Percentiles rank a stretch among this genome's conserved stretches.
phyloP scores from a whole-genome alignment of 2,329 filamentous ascomycete genomes.

The Neonectria punicea region DNA sequence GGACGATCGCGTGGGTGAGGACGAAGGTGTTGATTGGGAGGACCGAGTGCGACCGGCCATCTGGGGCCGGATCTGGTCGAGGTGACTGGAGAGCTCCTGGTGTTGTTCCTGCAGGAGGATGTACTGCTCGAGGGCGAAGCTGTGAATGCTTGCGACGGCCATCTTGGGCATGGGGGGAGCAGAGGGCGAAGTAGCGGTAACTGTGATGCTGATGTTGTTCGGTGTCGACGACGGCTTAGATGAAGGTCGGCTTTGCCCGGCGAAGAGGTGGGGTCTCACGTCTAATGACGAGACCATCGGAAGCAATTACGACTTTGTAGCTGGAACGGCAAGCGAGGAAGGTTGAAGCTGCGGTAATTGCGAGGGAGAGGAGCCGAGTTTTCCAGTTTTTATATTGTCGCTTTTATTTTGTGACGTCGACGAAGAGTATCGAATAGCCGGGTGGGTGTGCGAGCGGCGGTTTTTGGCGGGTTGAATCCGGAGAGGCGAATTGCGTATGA shows the following conservation, averaged over 20 bases:
- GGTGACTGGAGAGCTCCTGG: slow-evolving; percentile 61
- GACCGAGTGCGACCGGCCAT: slow-evolving; percentile 48
- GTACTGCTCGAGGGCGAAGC: slow-evolving; percentile 64
- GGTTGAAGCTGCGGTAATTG: background rate
- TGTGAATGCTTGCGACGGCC: slow-evolving; percentile 49
- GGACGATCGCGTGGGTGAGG: slow-evolving; percentile 68
- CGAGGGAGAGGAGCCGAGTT: slow-evolving; percentile 5
- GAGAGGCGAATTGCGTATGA: slow-evolving; percentile 15
- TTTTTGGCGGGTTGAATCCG: slow-evolving; percentile 20
- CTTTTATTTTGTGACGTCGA: slow-evolving; percentile 2
- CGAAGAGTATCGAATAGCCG: background rate
- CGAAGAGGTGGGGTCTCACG: slow-evolving; percentile 41
- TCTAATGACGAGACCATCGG: slow-evolving; percentile 50
- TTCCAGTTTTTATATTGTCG: background rate
- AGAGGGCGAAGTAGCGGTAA: slow-evolving; percentile 3
- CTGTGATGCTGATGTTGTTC: slow-evolving; percentile 19
- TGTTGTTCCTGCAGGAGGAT: slow-evolving; percentile 65
- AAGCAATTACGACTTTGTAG: slow-evolving; percentile 28
- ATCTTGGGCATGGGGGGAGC: slow-evolving; percentile 39
- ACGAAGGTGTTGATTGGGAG: slow-evolving; percentile 62
- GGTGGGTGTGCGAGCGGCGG: slow-evolving; percentile 29
- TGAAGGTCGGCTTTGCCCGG: slow-evolving; percentile 36
- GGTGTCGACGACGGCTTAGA: slow-evolving; percentile 36
- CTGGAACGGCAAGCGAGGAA: background rate
- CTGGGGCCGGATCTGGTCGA: slow-evolving; percentile 61